These are phyloP conservation scores for Chaetomiaceae sp. DNA, from an alignment of 2,329 filamentous ascomycete species.

Conservation along the genomic window DNA sequence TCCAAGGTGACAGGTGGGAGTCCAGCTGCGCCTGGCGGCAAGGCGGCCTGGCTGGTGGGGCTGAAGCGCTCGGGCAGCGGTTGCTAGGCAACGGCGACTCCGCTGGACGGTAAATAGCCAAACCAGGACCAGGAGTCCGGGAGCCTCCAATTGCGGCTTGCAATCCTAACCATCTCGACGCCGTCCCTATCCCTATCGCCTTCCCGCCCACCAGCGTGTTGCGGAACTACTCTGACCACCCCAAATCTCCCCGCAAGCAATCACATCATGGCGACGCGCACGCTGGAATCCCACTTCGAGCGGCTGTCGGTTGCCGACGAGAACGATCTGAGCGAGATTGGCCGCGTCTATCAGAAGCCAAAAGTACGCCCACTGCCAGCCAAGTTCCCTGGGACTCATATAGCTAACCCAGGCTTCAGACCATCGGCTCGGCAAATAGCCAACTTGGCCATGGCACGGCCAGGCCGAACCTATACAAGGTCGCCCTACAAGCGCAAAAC, in stretches of 20 bases:
- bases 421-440: constrained; percentile 29
- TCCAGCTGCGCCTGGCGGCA: too few species aligned
- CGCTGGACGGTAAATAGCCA: constrained; percentile 18
- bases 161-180: constrained; percentile 7
- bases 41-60: neutral
- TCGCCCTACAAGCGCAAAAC: constrained; percentile 74
- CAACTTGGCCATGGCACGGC: constrained; percentile 49
- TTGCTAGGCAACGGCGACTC: constrained; percentile 19
- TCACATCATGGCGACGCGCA: constrained; percentile 61
- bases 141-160: constrained; percentile 14
- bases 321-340: constrained; percentile 57
- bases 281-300: constrained; percentile 83
- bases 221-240: neutral
- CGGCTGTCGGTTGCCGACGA: constrained; percentile 85
- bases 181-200: neutral
- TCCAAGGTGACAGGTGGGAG: too few species aligned
- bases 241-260: neutral
- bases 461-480: constrained; percentile 78
- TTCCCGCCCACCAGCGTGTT: neutral
- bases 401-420: constrained; percentile 1
- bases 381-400: too few species aligned
- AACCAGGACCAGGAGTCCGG: constrained; percentile 6
- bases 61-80: constrained; percentile 1
- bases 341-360: constrained; percentile 58
- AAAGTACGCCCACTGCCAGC: constrained; percentile 52